Evolutionary conservation across 352 stramenopile species (phyloP).

Genomic region (Phytophthora vignae): DNA sequence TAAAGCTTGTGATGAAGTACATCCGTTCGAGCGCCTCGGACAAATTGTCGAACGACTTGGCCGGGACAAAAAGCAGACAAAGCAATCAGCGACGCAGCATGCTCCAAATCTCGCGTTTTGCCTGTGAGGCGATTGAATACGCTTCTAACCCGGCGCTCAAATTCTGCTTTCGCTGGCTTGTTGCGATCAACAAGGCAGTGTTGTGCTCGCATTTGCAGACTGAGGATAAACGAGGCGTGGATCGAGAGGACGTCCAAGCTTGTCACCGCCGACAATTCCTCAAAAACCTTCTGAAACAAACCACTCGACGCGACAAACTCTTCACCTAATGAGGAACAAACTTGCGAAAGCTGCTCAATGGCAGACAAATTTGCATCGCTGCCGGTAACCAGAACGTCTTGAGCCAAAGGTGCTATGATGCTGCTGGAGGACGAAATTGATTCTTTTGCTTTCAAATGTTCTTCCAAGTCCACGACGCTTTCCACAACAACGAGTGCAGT

Average conservation of each 20-base stretch:
- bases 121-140: slow-evolving; percentile 51
- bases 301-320: slow-evolving; percentile 9
- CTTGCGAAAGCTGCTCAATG: slow-evolving; percentile 23
- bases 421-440: neutral
- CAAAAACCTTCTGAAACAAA: slow-evolving; percentile 27
- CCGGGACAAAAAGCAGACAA: slow-evolving; percentile 42
- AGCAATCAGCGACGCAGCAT: slow-evolving; percentile 23
- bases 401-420: neutral
- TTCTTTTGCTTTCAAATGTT: slow-evolving; percentile 18
- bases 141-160: slow-evolving; percentile 30
- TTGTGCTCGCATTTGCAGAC: slow-evolving; percentile 32
- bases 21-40: slow-evolving; percentile 27
- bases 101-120: slow-evolving; percentile 14
- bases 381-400: slow-evolving; percentile 6
- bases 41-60: slow-evolving; percentile 36
- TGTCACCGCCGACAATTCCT: slow-evolving; percentile 32
- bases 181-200: slow-evolving; percentile 19
- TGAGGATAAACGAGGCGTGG: slow-evolving; percentile 43
- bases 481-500: slow-evolving; percentile 7
- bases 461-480: slow-evolving; percentile 11
- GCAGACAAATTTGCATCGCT: slow-evolving; percentile 16
- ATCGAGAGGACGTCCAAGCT: slow-evolving; percentile 27
- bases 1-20: slow-evolving; percentile 37
- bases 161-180: slow-evolving; percentile 2
- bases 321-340: slow-evolving; percentile 3